Evolutionary conservation across 352 stramenopile genomes (phyloP).

Genomic region (Peronosclerospora sorghi): DNA sequence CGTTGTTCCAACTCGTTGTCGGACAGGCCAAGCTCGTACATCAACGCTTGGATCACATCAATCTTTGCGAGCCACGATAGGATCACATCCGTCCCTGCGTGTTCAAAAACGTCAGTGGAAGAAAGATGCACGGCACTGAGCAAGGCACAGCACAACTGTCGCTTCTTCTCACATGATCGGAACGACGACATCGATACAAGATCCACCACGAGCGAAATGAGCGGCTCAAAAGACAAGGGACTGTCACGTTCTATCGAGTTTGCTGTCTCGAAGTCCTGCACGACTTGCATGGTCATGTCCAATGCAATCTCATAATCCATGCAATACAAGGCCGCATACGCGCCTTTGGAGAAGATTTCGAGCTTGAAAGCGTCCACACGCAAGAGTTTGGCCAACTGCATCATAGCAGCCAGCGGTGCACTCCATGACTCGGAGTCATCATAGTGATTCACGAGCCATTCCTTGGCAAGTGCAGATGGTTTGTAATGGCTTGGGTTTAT

Average conservation of each 20-base stretch:
- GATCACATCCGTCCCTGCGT: conserved; percentile 41
- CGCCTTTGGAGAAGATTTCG: conserved; percentile 49
- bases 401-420: conserved; percentile 31
- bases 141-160: conserved; percentile 24
- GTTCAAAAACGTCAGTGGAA: conserved; percentile 28
- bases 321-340: conserved; percentile 57
- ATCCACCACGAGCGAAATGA: conserved; percentile 59
- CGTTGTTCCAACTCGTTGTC: conserved; percentile 48
- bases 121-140: conserved; percentile 19
- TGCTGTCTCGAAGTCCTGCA: conserved; percentile 11
- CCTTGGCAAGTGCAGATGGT: conserved; percentile 25
- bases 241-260: conserved; percentile 1
- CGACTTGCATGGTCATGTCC: conserved; percentile 31
- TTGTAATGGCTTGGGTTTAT: conserved; percentile 62
- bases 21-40: conserved; percentile 46
- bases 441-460: conserved; percentile 31
- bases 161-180: conserved; percentile 48
- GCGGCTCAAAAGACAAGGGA: conserved; percentile 23
- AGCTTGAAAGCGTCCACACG: conserved; percentile 26
- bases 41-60: conserved; percentile 42
- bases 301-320: conserved; percentile 53
- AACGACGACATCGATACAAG: conserved; percentile 54
- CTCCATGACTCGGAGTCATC: conserved; percentile 1
- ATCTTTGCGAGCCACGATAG: conserved; percentile 37
- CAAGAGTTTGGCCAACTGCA: conserved; percentile 42